Base-by-base conservation (phyloP, 768 basidiomycete species). In the Sarcodon aspratus region DNA sequence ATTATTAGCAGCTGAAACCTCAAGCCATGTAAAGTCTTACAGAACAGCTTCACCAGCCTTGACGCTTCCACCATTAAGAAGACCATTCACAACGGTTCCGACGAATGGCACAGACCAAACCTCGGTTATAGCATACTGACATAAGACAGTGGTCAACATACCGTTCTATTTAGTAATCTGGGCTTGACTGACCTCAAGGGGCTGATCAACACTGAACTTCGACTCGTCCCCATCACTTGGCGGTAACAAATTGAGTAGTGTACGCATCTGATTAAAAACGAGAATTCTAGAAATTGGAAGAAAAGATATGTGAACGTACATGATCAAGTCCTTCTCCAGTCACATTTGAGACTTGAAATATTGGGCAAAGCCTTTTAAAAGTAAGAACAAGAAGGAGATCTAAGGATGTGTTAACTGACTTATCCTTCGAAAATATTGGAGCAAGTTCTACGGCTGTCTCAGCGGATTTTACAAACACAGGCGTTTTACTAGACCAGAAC, bases 301-400 rank as follows among this genome's bases (percentile, higher is more conserved):
- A 17, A 33, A 37, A 43, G 45, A n/a, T 3, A 31, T 12, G 38
- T 31, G 50, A 3, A 55, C 75, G 44, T 55, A 91, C 84, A 55
- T 76, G 72, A 57, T 89, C 82, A 9, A 95, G 76, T 3, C 93
- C 91, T 55, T 88, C 78, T n/a, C 94, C 95, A 1, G 91, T 94
- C 11, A 96, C 90, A 61, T 97, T 98, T 3, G 93, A 96, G 17
- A 94, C 70, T 60, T 85, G 83, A 66, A 95, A 94, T 51, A 95
- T 82, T 0, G 93, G 93, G 58, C 90, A 93, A 59, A 95, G 61
- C 60, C 90, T 93, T 27, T 27, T 27, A 5, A 27, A 27, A 27
- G 21, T 27, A 27, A 27, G 21, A 27, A 27, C 21, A 27, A 27
- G 21, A 15, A 42, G 27, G 13, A 27, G 8, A 13, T 8, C 13